Evolutionary conservation across 2,329 filamentous ascomycete species (phyloP).

Genomic region (Fusarium sp.): DNA sequence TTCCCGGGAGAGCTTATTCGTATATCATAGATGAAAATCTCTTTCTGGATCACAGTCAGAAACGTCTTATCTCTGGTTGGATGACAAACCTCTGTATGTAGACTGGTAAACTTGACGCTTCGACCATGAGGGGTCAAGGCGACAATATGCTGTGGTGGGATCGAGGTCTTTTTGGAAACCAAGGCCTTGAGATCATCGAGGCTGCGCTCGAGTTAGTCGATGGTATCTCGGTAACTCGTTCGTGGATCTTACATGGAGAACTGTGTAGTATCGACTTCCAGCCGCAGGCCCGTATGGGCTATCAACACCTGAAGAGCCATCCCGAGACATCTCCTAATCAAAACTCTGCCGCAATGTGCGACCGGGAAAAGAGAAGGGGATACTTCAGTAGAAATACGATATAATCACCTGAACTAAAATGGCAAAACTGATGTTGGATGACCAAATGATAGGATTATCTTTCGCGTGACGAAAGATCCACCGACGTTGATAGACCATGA

Average conservation of each 20-base stretch:
- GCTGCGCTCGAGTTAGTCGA: conserved; percentile 57
- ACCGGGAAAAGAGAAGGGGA: conserved; percentile 33
- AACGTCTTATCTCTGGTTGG: conserved; percentile 6
- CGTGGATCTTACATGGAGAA: conserved; percentile 73
- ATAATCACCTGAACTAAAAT: conserved; percentile 28
- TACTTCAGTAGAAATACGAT: conserved; percentile 31
- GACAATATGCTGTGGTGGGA: conserved; percentile 84
- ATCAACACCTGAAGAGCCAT: conserved; percentile 94
- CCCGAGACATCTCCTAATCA: conserved; percentile 66
- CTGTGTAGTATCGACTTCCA: conserved; percentile 81
- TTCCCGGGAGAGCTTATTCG: conserved; percentile 71
- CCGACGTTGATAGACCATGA: conserved; percentile 37
- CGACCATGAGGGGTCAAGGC: conserved; percentile 87
- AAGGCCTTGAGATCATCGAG: conserved; percentile 88
- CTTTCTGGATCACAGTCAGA: conserved; percentile 67
- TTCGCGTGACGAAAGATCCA: conserved; percentile 49
- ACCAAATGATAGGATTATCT: conserved; percentile 34
- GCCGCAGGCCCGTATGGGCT: conserved; percentile 90
- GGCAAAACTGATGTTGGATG: conserved; percentile 25
- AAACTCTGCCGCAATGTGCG: conserved; percentile 48
- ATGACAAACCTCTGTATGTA: conserved; percentile 78
- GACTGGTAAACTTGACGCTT: conserved; percentile 82
- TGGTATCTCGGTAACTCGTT: neutral
- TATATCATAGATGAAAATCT: conserved; percentile 94
- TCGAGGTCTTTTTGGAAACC: conserved; percentile 80